Percentiles rank a stretch among this genome's conserved stretches.
Evolutionary conservation across 306 rosid species (phyloP).

Genomic region (Prunus salicina): DNA sequence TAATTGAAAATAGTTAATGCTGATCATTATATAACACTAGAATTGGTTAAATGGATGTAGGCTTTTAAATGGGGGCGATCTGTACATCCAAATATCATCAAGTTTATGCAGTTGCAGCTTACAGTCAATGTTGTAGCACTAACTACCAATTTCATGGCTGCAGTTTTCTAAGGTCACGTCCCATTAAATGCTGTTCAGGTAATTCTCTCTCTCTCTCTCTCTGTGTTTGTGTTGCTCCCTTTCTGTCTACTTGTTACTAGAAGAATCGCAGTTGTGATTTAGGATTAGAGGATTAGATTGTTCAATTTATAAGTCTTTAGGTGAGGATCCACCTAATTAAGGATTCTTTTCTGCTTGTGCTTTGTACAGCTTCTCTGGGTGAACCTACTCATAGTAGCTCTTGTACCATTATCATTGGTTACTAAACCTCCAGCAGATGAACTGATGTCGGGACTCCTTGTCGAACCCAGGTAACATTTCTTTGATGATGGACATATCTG

Average conservation of each 20-base stretch:
- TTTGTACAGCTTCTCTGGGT: slow-evolving; percentile 84
- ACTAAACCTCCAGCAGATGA: slow-evolving; percentile 83
- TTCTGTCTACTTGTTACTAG: neutral
- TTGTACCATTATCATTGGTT: slow-evolving; percentile 84
- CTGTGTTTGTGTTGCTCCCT: slow-evolving; percentile 4
- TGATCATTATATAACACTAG: neutral
- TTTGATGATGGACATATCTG: neutral
- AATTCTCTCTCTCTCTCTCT: no score
- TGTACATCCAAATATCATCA: slow-evolving; percentile 73
- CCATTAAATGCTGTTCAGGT: slow-evolving; percentile 92
- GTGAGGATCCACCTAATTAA: no score
- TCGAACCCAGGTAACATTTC: slow-evolving; percentile 55
- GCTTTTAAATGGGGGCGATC: slow-evolving; percentile 92
- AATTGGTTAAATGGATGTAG: slow-evolving; percentile 36
- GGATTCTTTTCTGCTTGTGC: slow-evolving; percentile 7
- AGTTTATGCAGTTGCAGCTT: slow-evolving; percentile 76
- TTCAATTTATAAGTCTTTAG: no score
- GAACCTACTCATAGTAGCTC: slow-evolving; percentile 86
- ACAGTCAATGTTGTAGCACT: slow-evolving; percentile 2
- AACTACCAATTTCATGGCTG: neutral
- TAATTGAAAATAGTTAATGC: neutral
- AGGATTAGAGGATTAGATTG: neutral
- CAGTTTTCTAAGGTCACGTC: slow-evolving; percentile 51
- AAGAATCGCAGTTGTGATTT: neutral
- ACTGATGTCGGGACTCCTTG: slow-evolving; percentile 60